These are phyloP conservation scores for Seiridium unicorne DNA, from an alignment of 2,329 filamentous ascomycete genomes.

Conservation along the genomic window DNA sequence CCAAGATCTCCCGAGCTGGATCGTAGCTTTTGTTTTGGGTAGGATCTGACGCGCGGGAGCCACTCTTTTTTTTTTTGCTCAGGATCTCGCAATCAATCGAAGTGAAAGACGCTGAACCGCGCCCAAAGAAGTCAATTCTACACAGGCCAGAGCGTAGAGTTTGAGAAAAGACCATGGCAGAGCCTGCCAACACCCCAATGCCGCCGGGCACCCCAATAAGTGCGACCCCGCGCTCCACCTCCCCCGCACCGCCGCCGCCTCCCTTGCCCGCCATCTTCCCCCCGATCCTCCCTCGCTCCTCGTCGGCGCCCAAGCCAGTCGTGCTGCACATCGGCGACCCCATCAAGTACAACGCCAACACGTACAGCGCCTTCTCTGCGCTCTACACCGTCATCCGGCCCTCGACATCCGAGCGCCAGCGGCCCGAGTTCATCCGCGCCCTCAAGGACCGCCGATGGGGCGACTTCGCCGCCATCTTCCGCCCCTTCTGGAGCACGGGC, in stretches of 20 bases:
- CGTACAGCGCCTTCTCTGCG: slow-evolving; percentile 40
- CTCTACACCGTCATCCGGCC: slow-evolving; percentile 53
- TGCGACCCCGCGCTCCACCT: slow-evolving; percentile 42
- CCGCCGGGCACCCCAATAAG: slow-evolving; percentile 29
- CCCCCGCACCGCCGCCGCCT: slow-evolving; percentile 29
- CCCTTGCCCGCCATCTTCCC: slow-evolving; percentile 10
- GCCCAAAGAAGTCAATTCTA: too few species aligned
- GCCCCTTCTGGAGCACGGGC: slow-evolving; percentile 63
- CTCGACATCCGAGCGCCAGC: slow-evolving; percentile 45
- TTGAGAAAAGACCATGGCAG: slow-evolving; percentile 34
- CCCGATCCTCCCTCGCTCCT: slow-evolving; percentile 5
- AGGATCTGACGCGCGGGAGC: too few species aligned
- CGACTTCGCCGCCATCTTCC: slow-evolving; percentile 49
- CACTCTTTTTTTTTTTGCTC: not conserved
- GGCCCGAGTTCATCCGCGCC: slow-evolving; percentile 46
- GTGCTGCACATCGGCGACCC: slow-evolving; percentile 76
- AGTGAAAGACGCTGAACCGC: not conserved
- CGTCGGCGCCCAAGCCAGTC: slow-evolving; percentile 37
- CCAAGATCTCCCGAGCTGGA: not conserved
- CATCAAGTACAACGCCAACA: slow-evolving; percentile 46
- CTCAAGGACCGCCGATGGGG: slow-evolving; percentile 53
- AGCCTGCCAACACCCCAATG: slow-evolving; percentile 46
- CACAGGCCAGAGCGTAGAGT: not conserved
- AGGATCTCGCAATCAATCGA: too few species aligned
- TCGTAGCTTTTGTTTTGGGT: too few species aligned